These are phyloP conservation scores for Marasmius tenuissimus DNA, from an alignment of 1,284 basidiomycete species.

Conservation along the genomic window DNA sequence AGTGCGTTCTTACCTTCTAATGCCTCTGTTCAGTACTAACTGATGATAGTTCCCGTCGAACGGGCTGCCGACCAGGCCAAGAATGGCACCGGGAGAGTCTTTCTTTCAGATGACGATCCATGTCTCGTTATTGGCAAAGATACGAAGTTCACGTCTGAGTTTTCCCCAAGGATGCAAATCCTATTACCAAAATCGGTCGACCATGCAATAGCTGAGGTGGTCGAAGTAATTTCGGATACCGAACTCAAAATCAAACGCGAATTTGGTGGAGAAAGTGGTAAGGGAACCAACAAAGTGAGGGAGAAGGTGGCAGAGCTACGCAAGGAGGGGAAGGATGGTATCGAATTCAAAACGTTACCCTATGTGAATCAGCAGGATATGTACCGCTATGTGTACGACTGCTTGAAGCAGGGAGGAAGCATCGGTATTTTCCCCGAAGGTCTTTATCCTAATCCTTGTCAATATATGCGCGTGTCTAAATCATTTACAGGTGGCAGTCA, in stretches of 20 bases:
- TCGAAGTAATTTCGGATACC: constrained; percentile 89
- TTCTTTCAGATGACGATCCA: constrained; percentile 74
- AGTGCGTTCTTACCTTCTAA: constrained; percentile 58
- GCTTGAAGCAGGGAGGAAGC: constrained; percentile 83
- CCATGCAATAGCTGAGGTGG: constrained; percentile 81
- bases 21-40: constrained; percentile 8
- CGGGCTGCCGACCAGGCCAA: constrained; percentile 91
- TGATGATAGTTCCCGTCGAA: constrained; percentile 79
- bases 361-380: constrained; percentile 93
- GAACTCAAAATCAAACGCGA: constrained; percentile 85
- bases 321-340: constrained; percentile 54
- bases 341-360: constrained; percentile 79
- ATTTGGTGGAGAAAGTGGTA: constrained; percentile 82
- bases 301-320: constrained; percentile 64
- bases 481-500: constrained; percentile 81
- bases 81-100: constrained; percentile 75
- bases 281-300: constrained; percentile 69
- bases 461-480: constrained; percentile 4
- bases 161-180: constrained; percentile 83
- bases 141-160: constrained; percentile 80
- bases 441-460: constrained; percentile 28
- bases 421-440: constrained; percentile 98
- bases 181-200: constrained; percentile 84
- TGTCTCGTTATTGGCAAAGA: constrained; percentile 78
- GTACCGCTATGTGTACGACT: constrained; percentile 93